Evolutionary conservation across 345 rosid genomes (phyloP), one percentile per base, ranked within the genome.

Genomic region (Psidium friedrichsthalianum): DNA sequence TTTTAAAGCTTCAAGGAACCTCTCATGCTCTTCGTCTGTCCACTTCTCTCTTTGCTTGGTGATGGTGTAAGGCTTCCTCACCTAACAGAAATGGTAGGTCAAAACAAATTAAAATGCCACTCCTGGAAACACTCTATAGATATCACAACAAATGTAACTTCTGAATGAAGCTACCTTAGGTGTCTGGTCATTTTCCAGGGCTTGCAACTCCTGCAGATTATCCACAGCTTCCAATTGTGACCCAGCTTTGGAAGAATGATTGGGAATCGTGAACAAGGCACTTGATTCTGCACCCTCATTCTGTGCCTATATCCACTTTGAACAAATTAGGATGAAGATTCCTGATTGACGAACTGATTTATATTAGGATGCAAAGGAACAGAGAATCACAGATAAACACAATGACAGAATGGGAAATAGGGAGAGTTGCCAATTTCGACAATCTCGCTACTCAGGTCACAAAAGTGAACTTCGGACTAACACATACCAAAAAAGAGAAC

Each of bases 31-130:
- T 86, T 91, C 95, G 51, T 94, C 96, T 2, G 95, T 94, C 99
- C 99, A 96, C 87, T 93, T 94, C 59, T 95, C 98, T 84, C 99
- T 93, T 82, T 94, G 98, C 84, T 96, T 96, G 1, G 95, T 91
- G 25, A 94, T 95, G 13, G 91, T 94, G 85, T 96, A 96, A 6
- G 99, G 98, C 86, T 95, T 94, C 85, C 99, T 92, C 85, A 86
- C 91, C 98, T 96, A 85, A 20, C 87, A 55, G 54, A 83, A 64
- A 61, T 27, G 56, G 8, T 47, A 82, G 6, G 52, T 82, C 51
- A 32, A 80, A 47, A 82, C 87, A 84, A 32, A 86, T 36, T 5
- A 32, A 64, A 7, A 20, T 4, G 13, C 22, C 47, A 6, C 36
- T 69, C 76, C 44, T 32, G 22, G 11, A 18, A 32, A 32, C 22